Evolutionary conservation across 495 filamentous ascomycete genomes (phyloP).

Genomic region (Penicillium desertorum): DNA sequence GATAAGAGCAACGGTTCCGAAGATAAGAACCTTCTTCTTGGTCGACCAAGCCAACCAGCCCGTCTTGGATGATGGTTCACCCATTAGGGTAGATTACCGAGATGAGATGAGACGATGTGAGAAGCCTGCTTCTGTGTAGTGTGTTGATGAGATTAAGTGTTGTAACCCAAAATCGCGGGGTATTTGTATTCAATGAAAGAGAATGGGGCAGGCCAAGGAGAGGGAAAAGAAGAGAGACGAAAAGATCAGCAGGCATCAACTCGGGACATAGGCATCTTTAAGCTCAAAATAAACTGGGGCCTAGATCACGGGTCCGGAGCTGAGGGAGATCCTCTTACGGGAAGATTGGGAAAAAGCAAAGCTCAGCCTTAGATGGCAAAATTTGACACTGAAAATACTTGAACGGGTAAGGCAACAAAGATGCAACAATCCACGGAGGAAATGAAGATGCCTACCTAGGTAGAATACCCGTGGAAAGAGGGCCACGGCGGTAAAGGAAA

Average conservation of each 20-base stretch:
- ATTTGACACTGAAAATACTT: background rate
- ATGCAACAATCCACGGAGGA: background rate
- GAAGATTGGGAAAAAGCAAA: constrained; percentile 5
- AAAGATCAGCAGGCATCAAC: constrained; percentile 9
- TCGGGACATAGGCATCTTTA: constrained; percentile 19
- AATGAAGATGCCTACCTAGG: constrained; percentile 14
- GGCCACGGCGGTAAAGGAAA: too few relatives aligned
- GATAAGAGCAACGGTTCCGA: constrained; percentile 31
- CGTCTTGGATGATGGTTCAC: constrained; percentile 8
- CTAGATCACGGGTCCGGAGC: constrained; percentile 13
- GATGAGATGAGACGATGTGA: background rate
- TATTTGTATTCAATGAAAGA: background rate
- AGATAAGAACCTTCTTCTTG: constrained; percentile 41
- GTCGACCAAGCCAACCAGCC: constrained; percentile 39
- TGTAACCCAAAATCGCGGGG: too few relatives aligned
- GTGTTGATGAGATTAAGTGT: background rate
- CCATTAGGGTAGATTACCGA: constrained; percentile 10
- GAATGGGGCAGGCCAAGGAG: constrained; percentile 1
- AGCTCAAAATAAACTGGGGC: constrained; percentile 16
- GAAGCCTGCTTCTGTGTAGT: background rate
- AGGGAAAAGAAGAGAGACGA: constrained; percentile 11
- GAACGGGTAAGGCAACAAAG: background rate
- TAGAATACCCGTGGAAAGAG: background rate
- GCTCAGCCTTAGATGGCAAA: background rate
- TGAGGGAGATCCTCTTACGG: constrained; percentile 16